A percentile compares a stretch with the other conserved stretches of the same genome.
phyloP scores from a whole-genome alignment of 345 rosid genomes.

The Turnera subulata region DNA sequence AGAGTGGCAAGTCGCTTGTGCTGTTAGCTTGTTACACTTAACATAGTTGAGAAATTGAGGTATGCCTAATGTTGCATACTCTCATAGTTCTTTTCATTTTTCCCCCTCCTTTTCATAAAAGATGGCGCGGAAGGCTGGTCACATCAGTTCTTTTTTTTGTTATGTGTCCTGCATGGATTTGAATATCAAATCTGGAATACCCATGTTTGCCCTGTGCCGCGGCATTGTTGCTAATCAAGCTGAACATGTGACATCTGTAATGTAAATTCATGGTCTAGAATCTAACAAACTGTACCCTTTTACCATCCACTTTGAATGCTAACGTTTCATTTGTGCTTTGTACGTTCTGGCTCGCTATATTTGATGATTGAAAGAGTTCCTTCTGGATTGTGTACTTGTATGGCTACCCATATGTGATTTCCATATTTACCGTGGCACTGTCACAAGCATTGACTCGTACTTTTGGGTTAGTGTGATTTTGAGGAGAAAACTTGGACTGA shows the following conservation, averaged over 20 bases:
- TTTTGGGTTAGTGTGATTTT: too few species aligned
- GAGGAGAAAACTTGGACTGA: too few species aligned
- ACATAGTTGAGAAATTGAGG: not conserved
- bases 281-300: too few species aligned
- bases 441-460: too few species aligned
- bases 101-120: not conserved
- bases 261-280: too few species aligned
- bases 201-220: slow-evolving; percentile 14
- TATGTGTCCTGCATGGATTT: slow-evolving; percentile 14
- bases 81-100: not conserved
- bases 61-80: not conserved
- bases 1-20: not conserved
- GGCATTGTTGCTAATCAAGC: slow-evolving; percentile 1
- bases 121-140: slow-evolving; percentile 4
- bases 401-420: too few species aligned
- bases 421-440: too few species aligned
- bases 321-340: too few species aligned
- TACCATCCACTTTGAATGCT: too few species aligned
- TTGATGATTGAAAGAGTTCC: too few species aligned
- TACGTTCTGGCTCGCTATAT: too few species aligned
- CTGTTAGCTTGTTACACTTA: not conserved
- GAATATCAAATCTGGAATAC: not conserved
- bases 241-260: not conserved
- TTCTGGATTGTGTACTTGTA: too few species aligned
- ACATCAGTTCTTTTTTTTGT: slow-evolving; percentile 1